Conservation (phyloP, 176 grass and related monocot species). For the Raddia distichophylla region DNA sequence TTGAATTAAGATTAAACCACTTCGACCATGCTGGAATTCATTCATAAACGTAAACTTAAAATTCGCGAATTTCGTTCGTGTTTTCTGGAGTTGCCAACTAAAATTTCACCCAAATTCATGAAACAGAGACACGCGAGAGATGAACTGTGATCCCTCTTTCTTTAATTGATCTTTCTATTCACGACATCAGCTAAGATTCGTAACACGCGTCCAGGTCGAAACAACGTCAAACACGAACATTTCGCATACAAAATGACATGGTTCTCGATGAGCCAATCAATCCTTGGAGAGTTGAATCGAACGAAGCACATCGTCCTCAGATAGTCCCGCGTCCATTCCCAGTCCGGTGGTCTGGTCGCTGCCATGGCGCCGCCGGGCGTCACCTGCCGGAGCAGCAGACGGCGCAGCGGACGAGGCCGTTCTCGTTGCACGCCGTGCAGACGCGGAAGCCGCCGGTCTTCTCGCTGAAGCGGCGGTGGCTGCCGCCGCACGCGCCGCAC, state of each 20-base stretch:
- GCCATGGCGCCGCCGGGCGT: neutral
- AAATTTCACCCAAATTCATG: neutral
- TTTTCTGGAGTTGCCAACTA: neutral
- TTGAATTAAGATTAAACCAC: no score
- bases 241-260: constrained; percentile 5
- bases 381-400: constrained; percentile 43
- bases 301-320: constrained; percentile 12
- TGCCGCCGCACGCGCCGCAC: constrained; percentile 63
- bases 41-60: neutral
- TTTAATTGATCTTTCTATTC: constrained; percentile 39
- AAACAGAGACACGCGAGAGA: neutral
- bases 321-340: constrained; percentile 25
- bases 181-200: constrained; percentile 29
- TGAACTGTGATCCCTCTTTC: neutral
- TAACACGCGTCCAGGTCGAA: constrained; percentile 14
- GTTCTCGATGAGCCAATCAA: constrained; percentile 25
- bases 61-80: neutral
- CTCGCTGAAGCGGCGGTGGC: constrained; percentile 72
- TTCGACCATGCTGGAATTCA: no score
- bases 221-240: neutral
- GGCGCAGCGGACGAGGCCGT: constrained; percentile 75
- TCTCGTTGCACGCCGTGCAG: constrained; percentile 85
- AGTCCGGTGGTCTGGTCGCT: neutral
- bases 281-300: constrained; percentile 35
- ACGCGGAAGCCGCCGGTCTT: constrained; percentile 74